Evolutionary conservation across 768 basidiomycete species (phyloP).

Genomic region (Podaxis carcinomalis): DNA sequence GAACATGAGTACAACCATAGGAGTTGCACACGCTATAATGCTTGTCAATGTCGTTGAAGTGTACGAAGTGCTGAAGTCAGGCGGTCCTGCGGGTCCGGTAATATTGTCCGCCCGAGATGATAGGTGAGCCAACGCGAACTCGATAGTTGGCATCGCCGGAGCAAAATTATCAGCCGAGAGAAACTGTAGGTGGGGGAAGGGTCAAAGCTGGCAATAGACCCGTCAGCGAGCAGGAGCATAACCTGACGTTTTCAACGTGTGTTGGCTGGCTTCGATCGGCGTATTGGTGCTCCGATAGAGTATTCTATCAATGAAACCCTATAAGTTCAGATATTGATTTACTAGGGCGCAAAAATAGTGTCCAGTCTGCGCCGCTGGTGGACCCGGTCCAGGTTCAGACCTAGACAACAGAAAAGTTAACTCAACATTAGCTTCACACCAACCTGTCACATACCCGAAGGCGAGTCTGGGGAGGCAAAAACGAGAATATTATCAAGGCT

Average conservation of each 20-base stretch:
- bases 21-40: slow-evolving; percentile 30
- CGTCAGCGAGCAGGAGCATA: not conserved
- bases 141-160: not conserved
- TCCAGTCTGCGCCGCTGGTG: too few relatives aligned
- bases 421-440: too few relatives aligned
- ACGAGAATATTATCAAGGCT: too few relatives aligned
- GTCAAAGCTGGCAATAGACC: not conserved
- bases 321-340: too few relatives aligned
- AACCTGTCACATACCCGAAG: too few relatives aligned
- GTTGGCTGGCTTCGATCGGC: not conserved
- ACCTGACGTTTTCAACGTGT: slow-evolving; percentile 5
- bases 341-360: too few relatives aligned
- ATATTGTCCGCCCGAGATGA: not conserved
- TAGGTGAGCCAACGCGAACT: not conserved
- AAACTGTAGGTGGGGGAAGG: not conserved
- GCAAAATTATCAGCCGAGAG: not conserved
- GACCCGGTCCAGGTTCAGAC: too few relatives aligned
- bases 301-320: not conserved
- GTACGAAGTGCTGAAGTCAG: slow-evolving; percentile 19
- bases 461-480: too few relatives aligned
- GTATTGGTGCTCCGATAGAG: not conserved
- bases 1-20: slow-evolving; percentile 39
- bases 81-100: not conserved
- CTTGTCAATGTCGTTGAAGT: slow-evolving; percentile 31
- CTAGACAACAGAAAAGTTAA: too few relatives aligned